Conservation (phyloP, 106 monocot species). For the Triglochin maritima region DNA sequence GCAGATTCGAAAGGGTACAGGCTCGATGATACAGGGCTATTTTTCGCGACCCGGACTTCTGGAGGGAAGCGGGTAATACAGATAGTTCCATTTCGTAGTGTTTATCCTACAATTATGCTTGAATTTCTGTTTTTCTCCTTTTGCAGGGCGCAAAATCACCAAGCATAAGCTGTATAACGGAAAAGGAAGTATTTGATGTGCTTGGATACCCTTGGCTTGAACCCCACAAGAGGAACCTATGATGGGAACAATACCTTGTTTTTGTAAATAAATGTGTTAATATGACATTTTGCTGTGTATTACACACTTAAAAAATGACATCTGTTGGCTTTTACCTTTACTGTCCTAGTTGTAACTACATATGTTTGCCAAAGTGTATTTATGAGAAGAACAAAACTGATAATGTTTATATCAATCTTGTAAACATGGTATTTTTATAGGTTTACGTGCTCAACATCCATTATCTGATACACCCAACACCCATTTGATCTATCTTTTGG, state of each 20-base stretch:
- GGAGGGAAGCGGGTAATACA: conserved; percentile 47
- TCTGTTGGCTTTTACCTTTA: too few species aligned
- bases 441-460: too few species aligned
- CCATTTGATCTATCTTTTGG: too few species aligned
- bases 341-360: too few species aligned
- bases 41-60: conserved; percentile 50
- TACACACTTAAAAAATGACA: too few species aligned
- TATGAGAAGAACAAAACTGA: too few species aligned
- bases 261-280: too few species aligned
- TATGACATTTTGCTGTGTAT: too few species aligned
- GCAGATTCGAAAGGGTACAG: conserved; percentile 93
- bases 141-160: conserved; percentile 53
- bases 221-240: conserved; percentile 92
- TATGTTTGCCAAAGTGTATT: too few species aligned
- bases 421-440: too few species aligned
- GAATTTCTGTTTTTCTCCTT: not conserved
- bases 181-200: conserved; percentile 79
- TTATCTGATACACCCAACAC: too few species aligned
- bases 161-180: conserved; percentile 48
- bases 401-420: too few species aligned
- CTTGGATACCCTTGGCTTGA: conserved; percentile 97
- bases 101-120: not conserved
- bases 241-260: conserved; percentile 2
- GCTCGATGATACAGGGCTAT: conserved; percentile 90
- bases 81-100: not conserved